A percentile compares a stretch with the other conserved stretches of the same genome.
phyloP scores from a whole-genome alignment of 106 monocot genomes.

The Apostasia ramifera region DNA sequence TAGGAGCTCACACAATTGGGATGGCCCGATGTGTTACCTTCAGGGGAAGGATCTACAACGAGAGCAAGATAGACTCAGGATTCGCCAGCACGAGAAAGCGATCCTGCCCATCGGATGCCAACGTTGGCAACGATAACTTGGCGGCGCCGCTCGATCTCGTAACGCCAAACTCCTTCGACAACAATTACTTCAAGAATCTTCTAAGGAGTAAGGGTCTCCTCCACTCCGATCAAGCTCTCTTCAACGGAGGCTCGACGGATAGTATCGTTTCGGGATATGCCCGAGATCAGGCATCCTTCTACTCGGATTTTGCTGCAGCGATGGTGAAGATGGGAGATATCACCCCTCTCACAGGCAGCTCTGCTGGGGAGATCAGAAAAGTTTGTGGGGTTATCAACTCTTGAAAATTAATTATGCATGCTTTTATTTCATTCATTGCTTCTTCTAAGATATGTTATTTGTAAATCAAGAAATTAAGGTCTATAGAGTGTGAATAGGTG shows the following conservation, averaged over 20 bases:
- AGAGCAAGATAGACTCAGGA: constrained; percentile 17
- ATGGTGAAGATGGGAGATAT: constrained; percentile 11
- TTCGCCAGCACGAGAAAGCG: constrained; percentile 5
- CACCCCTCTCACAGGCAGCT: constrained; percentile 8
- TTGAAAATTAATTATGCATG: neutral
- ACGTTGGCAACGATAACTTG: neutral
- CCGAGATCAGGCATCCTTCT: neutral
- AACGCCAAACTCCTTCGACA: constrained; percentile 18
- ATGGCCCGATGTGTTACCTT: constrained; percentile 6
- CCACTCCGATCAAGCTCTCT: constrained; percentile 20
- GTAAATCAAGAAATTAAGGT: no score
- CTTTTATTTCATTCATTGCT: neutral
- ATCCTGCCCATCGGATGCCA: neutral
- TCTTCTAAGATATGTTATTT: no score
- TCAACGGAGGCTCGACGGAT: constrained; percentile 12
- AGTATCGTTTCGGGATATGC: constrained; percentile 11
- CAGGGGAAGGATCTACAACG: constrained; percentile 22
- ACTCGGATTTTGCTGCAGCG: neutral
- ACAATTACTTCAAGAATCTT: constrained; percentile 23
- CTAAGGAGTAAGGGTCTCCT: constrained; percentile 16
- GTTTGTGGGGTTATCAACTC: constrained; percentile 8
- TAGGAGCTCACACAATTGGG: constrained; percentile 16
- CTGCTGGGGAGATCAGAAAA: constrained; percentile 7
- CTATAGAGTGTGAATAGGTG: no score
- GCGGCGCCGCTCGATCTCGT: constrained; percentile 9